Percentiles rank a stretch among this genome's conserved stretches.
Conservation (phyloP, 1,139 yeast species). For the Pneumocystis carinii region DNA sequence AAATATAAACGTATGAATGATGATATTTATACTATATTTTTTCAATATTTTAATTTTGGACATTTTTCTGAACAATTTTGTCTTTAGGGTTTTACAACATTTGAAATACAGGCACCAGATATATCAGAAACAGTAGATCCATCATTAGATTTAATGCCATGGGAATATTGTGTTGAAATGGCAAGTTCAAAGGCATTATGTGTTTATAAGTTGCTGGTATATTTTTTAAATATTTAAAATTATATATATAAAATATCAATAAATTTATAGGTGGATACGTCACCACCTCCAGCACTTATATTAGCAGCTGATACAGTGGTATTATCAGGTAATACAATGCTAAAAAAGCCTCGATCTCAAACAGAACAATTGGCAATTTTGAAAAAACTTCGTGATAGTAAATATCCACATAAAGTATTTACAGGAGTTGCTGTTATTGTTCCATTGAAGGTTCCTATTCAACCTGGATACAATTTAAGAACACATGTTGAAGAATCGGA, state of each 20-base stretch:
- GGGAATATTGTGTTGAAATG: constrained; percentile 55
- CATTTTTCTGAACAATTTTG: neutral
- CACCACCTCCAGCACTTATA: constrained; percentile 30
- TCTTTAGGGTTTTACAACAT: constrained; percentile 33
- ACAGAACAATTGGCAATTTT: constrained; percentile 38
- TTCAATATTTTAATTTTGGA: no score
- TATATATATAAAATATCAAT: neutral
- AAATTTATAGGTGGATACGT: constrained; percentile 15
- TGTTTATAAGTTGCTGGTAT: constrained; percentile 35
- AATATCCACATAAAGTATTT: constrained; percentile 37
- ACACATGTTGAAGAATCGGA: constrained; percentile 32
- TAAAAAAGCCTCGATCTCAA: constrained; percentile 59
- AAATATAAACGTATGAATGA: no score
- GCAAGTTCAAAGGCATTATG: constrained; percentile 48
- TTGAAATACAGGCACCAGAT: constrained; percentile 37
- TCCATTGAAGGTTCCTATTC: constrained; percentile 26
- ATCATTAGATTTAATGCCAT: constrained; percentile 18
- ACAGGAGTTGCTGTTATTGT: constrained; percentile 51
- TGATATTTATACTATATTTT: no score
- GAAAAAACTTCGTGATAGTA: constrained; percentile 31
- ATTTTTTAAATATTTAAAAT: constrained; percentile 6
- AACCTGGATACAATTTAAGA: constrained; percentile 29
- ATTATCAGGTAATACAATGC: constrained; percentile 42
- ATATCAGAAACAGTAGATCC: constrained; percentile 68
- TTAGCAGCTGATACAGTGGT: constrained; percentile 81